phyloP scores from a whole-genome alignment of 164 flowering plant genomes.

The Akebia trifoliata region DNA sequence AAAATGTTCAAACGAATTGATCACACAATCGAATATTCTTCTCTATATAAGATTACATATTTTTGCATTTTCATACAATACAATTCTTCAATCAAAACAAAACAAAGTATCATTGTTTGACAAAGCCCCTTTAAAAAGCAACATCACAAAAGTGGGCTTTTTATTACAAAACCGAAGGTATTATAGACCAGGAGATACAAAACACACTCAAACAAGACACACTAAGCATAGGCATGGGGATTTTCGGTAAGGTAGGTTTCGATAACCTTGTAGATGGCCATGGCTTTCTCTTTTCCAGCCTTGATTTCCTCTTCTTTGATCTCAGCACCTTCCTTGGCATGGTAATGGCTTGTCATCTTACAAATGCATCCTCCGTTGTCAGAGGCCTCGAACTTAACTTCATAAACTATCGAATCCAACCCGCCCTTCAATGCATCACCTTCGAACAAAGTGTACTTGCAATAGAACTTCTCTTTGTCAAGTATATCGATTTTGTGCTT shows the following conservation, averaged over 20 bases:
- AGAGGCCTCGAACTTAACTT: conserved; percentile 13
- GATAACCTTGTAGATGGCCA: too few relatives aligned
- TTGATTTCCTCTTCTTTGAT: conserved; percentile 13
- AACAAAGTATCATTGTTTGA: too few relatives aligned
- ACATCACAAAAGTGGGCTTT: too few relatives aligned
- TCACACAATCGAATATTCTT: too few relatives aligned
- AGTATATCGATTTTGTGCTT: conserved; percentile 11
- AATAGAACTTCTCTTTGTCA: conserved; percentile 4
- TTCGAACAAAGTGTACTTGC: conserved; percentile 16
- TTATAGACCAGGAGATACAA: too few relatives aligned
- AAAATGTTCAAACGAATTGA: too few relatives aligned
- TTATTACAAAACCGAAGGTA: too few relatives aligned
- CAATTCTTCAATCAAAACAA: too few relatives aligned
- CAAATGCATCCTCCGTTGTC: conserved; percentile 10
- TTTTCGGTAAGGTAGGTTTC: conserved; percentile 31
- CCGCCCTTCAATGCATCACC: conserved; percentile 5
- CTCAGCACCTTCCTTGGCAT: neutral
- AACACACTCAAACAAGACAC: too few relatives aligned
- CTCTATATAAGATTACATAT: too few relatives aligned
- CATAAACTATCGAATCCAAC: conserved; percentile 7
- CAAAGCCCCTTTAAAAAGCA: too few relatives aligned
- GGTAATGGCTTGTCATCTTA: conserved; percentile 10
- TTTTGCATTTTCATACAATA: too few relatives aligned
- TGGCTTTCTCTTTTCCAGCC: conserved; percentile 14
- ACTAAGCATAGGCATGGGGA: conserved; percentile 19